Conservation (phyloP, 352 stramenopile genomes). For the Pythium rishiriense region DNA sequence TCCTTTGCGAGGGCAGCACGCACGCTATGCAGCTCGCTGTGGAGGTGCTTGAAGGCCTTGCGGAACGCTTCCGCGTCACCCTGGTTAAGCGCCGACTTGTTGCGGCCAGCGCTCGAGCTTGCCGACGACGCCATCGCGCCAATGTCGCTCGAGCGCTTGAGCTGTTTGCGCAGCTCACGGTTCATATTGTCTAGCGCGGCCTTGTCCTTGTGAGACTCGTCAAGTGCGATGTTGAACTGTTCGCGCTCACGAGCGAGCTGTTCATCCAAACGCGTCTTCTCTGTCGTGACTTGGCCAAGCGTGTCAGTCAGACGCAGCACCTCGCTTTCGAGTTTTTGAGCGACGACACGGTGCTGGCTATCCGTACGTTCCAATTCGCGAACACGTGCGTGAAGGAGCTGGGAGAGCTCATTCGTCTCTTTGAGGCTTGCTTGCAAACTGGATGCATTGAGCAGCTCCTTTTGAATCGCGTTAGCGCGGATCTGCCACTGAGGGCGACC, state of each 20-base stretch:
- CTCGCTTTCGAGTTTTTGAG: constrained; percentile 79
- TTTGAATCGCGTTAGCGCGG: constrained; percentile 71
- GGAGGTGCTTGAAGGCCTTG: constrained; percentile 55
- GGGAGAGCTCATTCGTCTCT: constrained; percentile 67
- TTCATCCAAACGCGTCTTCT: constrained; percentile 52
- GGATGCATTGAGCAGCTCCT: constrained; percentile 63
- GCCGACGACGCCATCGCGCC: constrained; percentile 6
- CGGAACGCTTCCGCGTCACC: constrained; percentile 60
- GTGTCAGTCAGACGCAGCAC: constrained; percentile 56
- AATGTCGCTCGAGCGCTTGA: constrained; percentile 69
- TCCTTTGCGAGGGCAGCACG: constrained; percentile 58
- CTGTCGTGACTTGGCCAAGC: constrained; percentile 30
- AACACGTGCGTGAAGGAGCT: constrained; percentile 62
- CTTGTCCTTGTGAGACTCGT: constrained; percentile 86
- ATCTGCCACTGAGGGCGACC: constrained; percentile 70
- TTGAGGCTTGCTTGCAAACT: constrained; percentile 57
- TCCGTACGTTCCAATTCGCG: constrained; percentile 74
- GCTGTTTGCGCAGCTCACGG: constrained; percentile 76
- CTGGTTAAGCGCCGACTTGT: constrained; percentile 39
- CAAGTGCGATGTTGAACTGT: constrained; percentile 72
- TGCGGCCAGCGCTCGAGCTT: constrained; percentile 5
- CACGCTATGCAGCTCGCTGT: constrained; percentile 50
- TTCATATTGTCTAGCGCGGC: constrained; percentile 64
- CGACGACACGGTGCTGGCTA: constrained; percentile 75
- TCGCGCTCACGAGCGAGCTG: constrained; percentile 69